Evolutionary conservation across 1,284 basidiomycete genomes (phyloP), one percentile per base, ranked within the genome.

Genomic region (Quambalaria eucalypti): DNA sequence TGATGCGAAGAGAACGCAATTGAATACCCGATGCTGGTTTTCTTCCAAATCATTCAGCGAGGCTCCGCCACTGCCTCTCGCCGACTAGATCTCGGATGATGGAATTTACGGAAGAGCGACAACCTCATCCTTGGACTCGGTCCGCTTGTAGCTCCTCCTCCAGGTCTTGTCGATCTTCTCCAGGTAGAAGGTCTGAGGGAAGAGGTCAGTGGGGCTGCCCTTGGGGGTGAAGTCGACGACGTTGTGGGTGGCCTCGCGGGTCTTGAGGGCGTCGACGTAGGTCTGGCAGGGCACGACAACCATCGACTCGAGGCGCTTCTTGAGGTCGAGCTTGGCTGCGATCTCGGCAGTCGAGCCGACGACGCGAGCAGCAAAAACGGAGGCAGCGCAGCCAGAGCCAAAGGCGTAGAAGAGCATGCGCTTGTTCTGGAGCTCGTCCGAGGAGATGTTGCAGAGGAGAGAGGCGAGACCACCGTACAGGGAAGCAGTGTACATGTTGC

Each of bases 401-500:
- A 92, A 97, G 48, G 89, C 90, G 81, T 90, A 98, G 81, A 97
- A 81, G 65, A 85, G 86, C 73, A 93, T 81, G 40, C 69, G 64
- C 66, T 74, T 75, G 64, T 69, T 70, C 61, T 73, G 61, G n/a
- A 73, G 61, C 46, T 69, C 61, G 38, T 54, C 48, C 39, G 66
- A 59, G 4, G 61, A 28, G 19, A 64, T 50, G 66, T 73, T 74
- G 51, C 59, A 58, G 23, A 74, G 56, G 52, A 73, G 57, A 30
- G 67, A 88, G 31, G 90, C 88, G 57, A 98, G 83, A 64, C 89
- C 91, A 55, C 90, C 90, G 76, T 93, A 97, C 28, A 98, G 81
- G 44, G 90, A 92, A n/a, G 87, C 93, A 23, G 93, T 92, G 83
- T 98, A 97, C 88, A 93, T 95, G 84, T 98, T 97, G 16, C 93